Base-by-base conservation (phyloP, 2,329 filamentous ascomycete species). In the Pestalotiopsis sp. region DNA sequence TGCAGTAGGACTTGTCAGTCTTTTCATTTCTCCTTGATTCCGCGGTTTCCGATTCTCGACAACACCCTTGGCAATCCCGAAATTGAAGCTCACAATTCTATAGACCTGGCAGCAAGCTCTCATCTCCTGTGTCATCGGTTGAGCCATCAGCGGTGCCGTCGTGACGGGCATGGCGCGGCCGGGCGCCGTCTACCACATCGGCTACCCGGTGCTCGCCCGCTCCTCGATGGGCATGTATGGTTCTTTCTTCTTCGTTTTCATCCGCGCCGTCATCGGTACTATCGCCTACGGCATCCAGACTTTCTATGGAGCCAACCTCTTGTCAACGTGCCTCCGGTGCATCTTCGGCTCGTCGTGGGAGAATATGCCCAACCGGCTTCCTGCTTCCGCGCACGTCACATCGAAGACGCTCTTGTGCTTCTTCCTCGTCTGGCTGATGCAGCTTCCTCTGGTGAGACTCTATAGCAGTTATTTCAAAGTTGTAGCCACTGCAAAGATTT, bases 191-290 rank as follows among this genome's bases (percentile, higher is more conserved):
- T 77, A 76, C 17, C 75, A 77, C 60, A 64, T 77, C 0, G 75
- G 75, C 64, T 77, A 74, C 70, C 79, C 81, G 13, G 77, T 82
- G 12, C 77, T 81, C 36, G 79, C 77, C 61, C 76, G 81, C 14
- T 77, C 77, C 0, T 76, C 79, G 25, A 81, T 80, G 78, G 81
- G 81, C 17, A 81, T 81, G 73, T 83, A 80, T 75, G 81, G 81
- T n/a, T 77, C 80, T 2, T 81, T 80, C 69, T 81, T 82, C 68
- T 77, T 80, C 68, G 76, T 83, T 57, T 80, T 77, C 70, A 77
- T 77, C 64, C 75, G 78, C 7, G 76, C 76, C 9, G 72, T 77
- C 23, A 73, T 79, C 6, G 77, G 76, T 67, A 75, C 78, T 36
- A 77, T 70, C n/a, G 71, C 70, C 70, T 72, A 70, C 61, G 71